These are phyloP conservation scores for Carnegiea gigantea DNA, from an alignment of 179 eudicot genomes.

Conservation along the genomic window DNA sequence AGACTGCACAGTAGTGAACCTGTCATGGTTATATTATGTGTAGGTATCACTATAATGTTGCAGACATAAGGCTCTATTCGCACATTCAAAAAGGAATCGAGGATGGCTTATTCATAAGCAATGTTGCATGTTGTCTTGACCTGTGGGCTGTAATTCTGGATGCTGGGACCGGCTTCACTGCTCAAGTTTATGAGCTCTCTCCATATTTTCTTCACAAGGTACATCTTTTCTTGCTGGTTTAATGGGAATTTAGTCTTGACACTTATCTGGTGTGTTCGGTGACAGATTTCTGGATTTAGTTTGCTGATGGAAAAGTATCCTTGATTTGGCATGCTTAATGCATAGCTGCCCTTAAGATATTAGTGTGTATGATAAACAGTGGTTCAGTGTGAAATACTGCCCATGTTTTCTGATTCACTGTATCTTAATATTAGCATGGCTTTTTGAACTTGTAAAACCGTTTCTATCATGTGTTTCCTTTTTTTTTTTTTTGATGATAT, in stretches of 20 bases:
- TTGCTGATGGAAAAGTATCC: not conserved
- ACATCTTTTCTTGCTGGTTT: not conserved
- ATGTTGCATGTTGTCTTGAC: not conserved
- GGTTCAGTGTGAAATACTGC: not conserved
- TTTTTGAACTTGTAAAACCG: not conserved
- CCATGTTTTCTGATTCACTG: not conserved
- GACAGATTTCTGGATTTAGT: not conserved
- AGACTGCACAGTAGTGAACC: not conserved
- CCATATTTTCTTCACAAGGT: slow-evolving; percentile 41
- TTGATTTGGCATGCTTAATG: not conserved
- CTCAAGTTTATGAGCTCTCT: slow-evolving; percentile 10
- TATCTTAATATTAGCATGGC: not conserved
- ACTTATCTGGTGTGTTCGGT: not conserved
- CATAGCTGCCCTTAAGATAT: too few relatives aligned
- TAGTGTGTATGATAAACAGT: not conserved
- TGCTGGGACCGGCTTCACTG: not conserved
- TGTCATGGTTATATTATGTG: slow-evolving; percentile 3
- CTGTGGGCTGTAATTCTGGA: slow-evolving; percentile 8
- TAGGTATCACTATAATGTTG: slow-evolving; percentile 33
- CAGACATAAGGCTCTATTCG: slow-evolving; percentile 22
- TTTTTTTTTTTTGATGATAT: too few relatives aligned
- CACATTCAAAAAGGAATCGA: slow-evolving; percentile 28
- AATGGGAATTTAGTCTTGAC: not conserved
- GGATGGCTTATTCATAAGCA: slow-evolving; percentile 12
- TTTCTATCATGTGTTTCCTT: too few relatives aligned